A percentile compares a stretch with the other conserved stretches of the same genome.
These are phyloP conservation scores for Kazachstania sp. DNA, from an alignment of 1,139 yeast species.

Conservation along the genomic window DNA sequence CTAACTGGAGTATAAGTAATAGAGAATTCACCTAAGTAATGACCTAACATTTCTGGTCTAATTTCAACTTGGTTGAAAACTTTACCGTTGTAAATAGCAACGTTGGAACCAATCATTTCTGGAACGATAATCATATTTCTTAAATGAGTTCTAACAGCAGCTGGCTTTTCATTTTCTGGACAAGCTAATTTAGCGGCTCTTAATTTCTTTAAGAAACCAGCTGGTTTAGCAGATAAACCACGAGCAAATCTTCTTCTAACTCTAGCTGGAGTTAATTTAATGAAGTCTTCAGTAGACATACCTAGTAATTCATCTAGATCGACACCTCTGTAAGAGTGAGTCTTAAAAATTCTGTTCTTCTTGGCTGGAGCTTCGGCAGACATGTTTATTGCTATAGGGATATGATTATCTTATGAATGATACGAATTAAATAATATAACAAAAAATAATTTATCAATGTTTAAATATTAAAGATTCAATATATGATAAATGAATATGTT, in stretches of 20 bases:
- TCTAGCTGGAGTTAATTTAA: conserved; percentile 95
- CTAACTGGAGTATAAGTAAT: conserved; percentile 99
- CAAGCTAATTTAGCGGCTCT: conserved; percentile 95
- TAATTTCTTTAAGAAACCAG: conserved; percentile 95
- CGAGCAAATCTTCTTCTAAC: conserved; percentile 99
- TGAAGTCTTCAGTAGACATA: conserved; percentile 94
- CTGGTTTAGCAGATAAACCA: conserved; percentile 94
- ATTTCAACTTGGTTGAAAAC: conserved; percentile 98
- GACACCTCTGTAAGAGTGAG: conserved; percentile 98
- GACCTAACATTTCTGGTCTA: conserved; percentile 99
- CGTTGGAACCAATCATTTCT: conserved; percentile 99
- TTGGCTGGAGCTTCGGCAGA: conserved; percentile 36
- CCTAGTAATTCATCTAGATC: conserved; percentile 91
- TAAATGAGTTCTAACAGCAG: conserved; percentile 96
- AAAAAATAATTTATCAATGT: too few species aligned
- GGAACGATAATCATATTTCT: conserved; percentile 99
- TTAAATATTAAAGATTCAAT: too few species aligned
- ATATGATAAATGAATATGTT: too few species aligned
- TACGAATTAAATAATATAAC: too few species aligned
- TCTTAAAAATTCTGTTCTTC: conserved; percentile 90
- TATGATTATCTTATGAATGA: background rate
- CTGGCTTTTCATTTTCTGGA: conserved; percentile 94
- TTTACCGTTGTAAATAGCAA: conserved; percentile 99
- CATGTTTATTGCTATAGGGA: conserved; percentile 16
- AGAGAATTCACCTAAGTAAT: conserved; percentile 99